These are phyloP conservation scores for Chaetomiaceae sp. DNA, from an alignment of 2,329 filamentous ascomycete genomes.

Conservation along the genomic window DNA sequence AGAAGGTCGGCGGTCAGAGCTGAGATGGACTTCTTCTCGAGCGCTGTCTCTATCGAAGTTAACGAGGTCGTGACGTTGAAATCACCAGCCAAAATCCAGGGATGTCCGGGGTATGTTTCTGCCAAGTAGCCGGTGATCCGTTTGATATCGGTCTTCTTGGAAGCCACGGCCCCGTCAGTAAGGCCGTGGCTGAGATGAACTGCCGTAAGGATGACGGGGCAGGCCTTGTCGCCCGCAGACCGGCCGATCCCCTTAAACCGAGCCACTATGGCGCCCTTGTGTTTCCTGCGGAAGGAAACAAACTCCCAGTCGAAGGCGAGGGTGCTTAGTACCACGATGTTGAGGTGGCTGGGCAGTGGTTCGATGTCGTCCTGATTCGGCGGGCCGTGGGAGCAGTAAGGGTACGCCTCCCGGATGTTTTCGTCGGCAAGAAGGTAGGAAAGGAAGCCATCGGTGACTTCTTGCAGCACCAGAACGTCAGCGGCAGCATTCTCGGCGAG, in stretches of 20 bases:
- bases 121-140: slow-evolving; percentile 43
- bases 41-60: slow-evolving; percentile 47
- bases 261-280: slow-evolving; percentile 53
- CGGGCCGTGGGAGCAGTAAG: slow-evolving; percentile 52
- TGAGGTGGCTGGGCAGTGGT: slow-evolving; percentile 54
- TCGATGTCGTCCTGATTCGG: slow-evolving; percentile 45
- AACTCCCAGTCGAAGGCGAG: slow-evolving; percentile 50
- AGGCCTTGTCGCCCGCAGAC: slow-evolving; percentile 22
- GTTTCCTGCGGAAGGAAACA: slow-evolving; percentile 46
- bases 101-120: slow-evolving; percentile 34
- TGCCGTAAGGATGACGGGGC: slow-evolving; percentile 45
- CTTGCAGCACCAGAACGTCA: slow-evolving; percentile 51
- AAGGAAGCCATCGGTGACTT: slow-evolving; percentile 60
- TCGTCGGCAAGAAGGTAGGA: slow-evolving; percentile 44
- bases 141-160: slow-evolving; percentile 52
- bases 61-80: slow-evolving; percentile 59
- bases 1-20: slow-evolving; percentile 39
- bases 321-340: slow-evolving; percentile 54
- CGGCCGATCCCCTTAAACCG: slow-evolving; percentile 31
- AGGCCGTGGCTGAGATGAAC: slow-evolving; percentile 58
- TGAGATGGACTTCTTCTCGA: slow-evolving; percentile 49
- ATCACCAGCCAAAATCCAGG: slow-evolving; percentile 56
- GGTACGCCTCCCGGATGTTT: slow-evolving; percentile 42
- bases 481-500: slow-evolving; percentile 37
- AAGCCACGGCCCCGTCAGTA: slow-evolving; percentile 49